Evolutionary conservation across 805 yeast genomes (phyloP).

Genomic region (Candida boleticola): DNA sequence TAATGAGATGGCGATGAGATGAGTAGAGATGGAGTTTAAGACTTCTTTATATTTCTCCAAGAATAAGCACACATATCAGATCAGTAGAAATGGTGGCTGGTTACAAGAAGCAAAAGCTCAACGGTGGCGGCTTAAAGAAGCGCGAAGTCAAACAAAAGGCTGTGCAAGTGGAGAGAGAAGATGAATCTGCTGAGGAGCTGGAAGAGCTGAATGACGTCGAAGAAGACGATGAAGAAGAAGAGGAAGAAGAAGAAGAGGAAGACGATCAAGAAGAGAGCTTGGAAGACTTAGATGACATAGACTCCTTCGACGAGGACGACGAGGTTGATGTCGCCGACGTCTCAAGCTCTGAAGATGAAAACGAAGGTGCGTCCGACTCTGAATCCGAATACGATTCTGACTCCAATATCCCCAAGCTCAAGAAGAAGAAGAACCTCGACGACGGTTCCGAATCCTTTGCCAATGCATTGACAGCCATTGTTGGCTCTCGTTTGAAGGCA

Average conservation of each 20-base stretch:
- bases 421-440: constrained; percentile 54
- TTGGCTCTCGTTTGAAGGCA: constrained; percentile 84
- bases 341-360: constrained; percentile 13
- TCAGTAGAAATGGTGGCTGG: constrained; percentile 16
- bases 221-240: constrained; percentile 14
- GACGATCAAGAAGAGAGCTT: constrained; percentile 15
- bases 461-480: constrained; percentile 76
- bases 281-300: constrained; percentile 1
- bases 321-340: constrained; percentile 8
- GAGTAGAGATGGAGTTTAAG: too few species aligned
- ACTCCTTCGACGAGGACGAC: constrained; percentile 9
- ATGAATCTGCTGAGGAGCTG: constrained; percentile 13
- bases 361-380: constrained; percentile 15
- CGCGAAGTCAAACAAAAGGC: constrained; percentile 12
- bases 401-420: constrained; percentile 44
- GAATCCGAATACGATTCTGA: constrained; percentile 27
- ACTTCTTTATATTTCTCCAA: not conserved
- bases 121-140: constrained; percentile 9
- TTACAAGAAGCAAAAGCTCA: constrained; percentile 21
- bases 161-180: constrained; percentile 12
- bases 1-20: not conserved
- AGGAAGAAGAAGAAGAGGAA: constrained; percentile 13
- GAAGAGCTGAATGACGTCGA: constrained; percentile 8
- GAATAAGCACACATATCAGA: not conserved
- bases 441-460: constrained; percentile 81